Base-by-base conservation (phyloP, 2,329 filamentous ascomycete species). In the Pseudogymnoascus sp. region DNA sequence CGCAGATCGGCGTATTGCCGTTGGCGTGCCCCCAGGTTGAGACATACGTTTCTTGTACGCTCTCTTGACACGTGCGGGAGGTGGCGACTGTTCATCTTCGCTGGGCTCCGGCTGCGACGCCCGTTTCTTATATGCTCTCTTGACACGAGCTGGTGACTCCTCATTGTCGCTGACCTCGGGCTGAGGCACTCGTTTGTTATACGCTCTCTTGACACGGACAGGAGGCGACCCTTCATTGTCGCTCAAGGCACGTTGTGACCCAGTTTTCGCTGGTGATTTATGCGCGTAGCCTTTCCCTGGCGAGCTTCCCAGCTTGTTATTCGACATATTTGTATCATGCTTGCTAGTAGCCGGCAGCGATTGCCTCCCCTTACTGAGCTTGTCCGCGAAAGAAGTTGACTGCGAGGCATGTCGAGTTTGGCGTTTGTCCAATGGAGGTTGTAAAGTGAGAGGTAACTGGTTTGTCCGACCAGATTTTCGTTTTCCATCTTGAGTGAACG, bases 401-500 rank as follows among this genome's bases (percentile, higher is more conserved):
- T 79, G 75, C 3, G 76, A 68, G 59, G 77, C 73, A 62, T 78
- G 76, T 66, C 83, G 77, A 1, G 82, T 84, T 65, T 79, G 74
- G 62, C 83, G 78, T 68, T 81, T 84, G 61, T 78, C 77, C 40
- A 77, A 76, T 53, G 74, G 76, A 14, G 79, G 76, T 65, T 81
- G 79, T 44, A 82, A 69, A 65, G 86, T 82, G 31, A 82, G 65
- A 16, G 83, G 82, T 12, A 85, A 70, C 28, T 67, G 66, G 70
- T 88, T 88, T 69, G 85, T 84, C 65, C 86, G 82, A 42, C 84
- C 84, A 21, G 86, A 89, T 70, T 86, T 87, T 65, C 86, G 82
- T 66, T 82, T 82, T 59, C 90, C 91, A 83, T 82, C 89, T 77
- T 82, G 84, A 53, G 89, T 83, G 73, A 95, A 92, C 0, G 90